These are phyloP conservation scores for Stachybotrys echinatus DNA, from an alignment of 2,329 filamentous ascomycete species.

Conservation along the genomic window DNA sequence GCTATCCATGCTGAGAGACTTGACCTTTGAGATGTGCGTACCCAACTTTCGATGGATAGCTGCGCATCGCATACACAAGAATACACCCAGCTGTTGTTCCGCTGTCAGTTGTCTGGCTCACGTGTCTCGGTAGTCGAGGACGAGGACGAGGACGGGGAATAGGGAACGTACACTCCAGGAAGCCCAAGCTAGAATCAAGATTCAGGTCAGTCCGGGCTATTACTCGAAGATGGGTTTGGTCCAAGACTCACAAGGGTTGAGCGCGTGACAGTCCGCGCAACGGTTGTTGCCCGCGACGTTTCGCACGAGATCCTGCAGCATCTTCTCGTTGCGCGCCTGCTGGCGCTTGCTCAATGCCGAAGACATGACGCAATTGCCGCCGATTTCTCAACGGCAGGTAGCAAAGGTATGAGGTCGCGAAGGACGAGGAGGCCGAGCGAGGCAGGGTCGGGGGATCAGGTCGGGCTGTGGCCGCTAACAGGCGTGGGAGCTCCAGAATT, in stretches of 20 bases:
- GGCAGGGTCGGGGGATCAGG: background rate
- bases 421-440: background rate
- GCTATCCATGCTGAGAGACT: constrained; percentile 96
- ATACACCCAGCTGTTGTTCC: constrained; percentile 71
- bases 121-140: background rate
- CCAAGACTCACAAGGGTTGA: constrained; percentile 76
- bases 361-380: constrained; percentile 50
- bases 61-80: constrained; percentile 96
- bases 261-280: constrained; percentile 88
- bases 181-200: constrained; percentile 67
- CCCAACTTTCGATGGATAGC: constrained; percentile 93
- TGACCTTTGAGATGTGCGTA: constrained; percentile 97
- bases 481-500: background rate
- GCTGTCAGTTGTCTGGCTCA: background rate
- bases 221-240: constrained; percentile 2
- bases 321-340: constrained; percentile 93
- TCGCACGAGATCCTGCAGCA: constrained; percentile 83
- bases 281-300: constrained; percentile 80
- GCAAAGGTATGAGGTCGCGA: background rate
- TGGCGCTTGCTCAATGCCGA: constrained; percentile 85
- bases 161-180: constrained; percentile 84
- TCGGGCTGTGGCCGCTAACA: background rate
- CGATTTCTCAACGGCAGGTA: background rate
- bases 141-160: too few species aligned
- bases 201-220: constrained; percentile 16